Evolutionary conservation across 148 eudicot genomes (phyloP).

Genomic region (Amaranthus cruentus): DNA sequence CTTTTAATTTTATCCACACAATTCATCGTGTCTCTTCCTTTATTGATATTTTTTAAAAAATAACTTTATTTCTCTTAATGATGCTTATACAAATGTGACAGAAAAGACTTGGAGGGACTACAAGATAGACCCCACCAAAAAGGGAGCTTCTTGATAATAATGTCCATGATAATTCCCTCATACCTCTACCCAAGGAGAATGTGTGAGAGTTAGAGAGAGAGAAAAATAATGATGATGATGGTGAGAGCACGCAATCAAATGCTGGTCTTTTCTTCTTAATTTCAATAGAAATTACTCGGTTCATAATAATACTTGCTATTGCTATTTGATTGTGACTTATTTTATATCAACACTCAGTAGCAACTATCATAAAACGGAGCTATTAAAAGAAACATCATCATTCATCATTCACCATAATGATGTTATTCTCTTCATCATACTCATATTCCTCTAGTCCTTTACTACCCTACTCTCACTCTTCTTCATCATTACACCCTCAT

Average conservation of each 20-base stretch:
- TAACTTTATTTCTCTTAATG: no score
- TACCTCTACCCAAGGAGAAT: slow-evolving; percentile 12
- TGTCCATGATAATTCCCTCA: slow-evolving; percentile 15
- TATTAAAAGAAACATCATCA: no score
- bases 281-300: no score
- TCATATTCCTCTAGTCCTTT: background rate
- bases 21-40: no score
- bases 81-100: no score
- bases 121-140: slow-evolving; percentile 14
- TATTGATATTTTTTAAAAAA: no score
- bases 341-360: no score
- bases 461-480: background rate
- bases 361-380: no score
- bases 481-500: slow-evolving; percentile 2
- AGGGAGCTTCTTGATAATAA: slow-evolving; percentile 19
- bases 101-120: no score
- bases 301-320: no score
- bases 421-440: background rate
- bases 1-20: no score
- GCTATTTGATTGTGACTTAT: no score
- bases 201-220: background rate
- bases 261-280: slow-evolving; percentile 22
- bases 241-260: slow-evolving; percentile 26
- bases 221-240: slow-evolving; percentile 22
- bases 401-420: slow-evolving; percentile 2